These are phyloP conservation scores for Triticum dicoccoides DNA, from an alignment of 176 grass and related monocot species.

Conservation along the genomic window DNA sequence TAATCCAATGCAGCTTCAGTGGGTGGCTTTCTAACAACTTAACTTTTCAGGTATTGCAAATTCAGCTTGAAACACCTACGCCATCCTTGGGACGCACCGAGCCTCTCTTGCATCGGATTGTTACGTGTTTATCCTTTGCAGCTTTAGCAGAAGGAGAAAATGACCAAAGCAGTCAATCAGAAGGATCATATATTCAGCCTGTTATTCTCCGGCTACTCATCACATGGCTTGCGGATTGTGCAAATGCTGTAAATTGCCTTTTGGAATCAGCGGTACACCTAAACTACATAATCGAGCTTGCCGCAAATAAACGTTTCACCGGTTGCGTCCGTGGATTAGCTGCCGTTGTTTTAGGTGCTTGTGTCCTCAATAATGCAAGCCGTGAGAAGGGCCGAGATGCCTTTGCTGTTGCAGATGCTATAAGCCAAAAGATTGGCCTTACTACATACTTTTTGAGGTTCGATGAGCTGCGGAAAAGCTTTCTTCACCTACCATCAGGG, in stretches of 20 bases:
- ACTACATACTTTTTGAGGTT: conserved; percentile 80
- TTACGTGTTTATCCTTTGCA: conserved; percentile 78
- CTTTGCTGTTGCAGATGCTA: conserved; percentile 80
- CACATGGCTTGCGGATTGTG: conserved; percentile 77
- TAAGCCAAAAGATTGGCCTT: conserved; percentile 88
- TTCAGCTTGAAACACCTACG: conserved; percentile 70
- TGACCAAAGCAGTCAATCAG: conserved; percentile 47
- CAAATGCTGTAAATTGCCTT: conserved; percentile 83
- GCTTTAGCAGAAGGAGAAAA: conserved; percentile 59
- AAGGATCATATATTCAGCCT: conserved; percentile 58
- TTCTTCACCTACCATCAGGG: conserved; percentile 41
- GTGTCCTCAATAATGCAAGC: conserved; percentile 76
- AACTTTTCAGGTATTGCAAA: conserved; percentile 65
- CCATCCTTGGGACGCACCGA: conserved; percentile 77
- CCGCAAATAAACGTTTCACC: conserved; percentile 62
- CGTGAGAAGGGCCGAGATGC: conserved; percentile 70
- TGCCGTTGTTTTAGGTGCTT: conserved; percentile 84
- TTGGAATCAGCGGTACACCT: conserved; percentile 69
- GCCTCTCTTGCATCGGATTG: conserved; percentile 69
- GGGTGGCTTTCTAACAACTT: conserved; percentile 7
- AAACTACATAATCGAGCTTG: conserved; percentile 81
- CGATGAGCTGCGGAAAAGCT: conserved; percentile 70
- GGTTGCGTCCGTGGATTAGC: conserved; percentile 76
- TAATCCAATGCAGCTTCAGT: not conserved
- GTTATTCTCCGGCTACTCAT: conserved; percentile 83